These are phyloP conservation scores for Lizonia empirigonia DNA, from an alignment of 2,329 filamentous ascomycete species.

Conservation along the genomic window DNA sequence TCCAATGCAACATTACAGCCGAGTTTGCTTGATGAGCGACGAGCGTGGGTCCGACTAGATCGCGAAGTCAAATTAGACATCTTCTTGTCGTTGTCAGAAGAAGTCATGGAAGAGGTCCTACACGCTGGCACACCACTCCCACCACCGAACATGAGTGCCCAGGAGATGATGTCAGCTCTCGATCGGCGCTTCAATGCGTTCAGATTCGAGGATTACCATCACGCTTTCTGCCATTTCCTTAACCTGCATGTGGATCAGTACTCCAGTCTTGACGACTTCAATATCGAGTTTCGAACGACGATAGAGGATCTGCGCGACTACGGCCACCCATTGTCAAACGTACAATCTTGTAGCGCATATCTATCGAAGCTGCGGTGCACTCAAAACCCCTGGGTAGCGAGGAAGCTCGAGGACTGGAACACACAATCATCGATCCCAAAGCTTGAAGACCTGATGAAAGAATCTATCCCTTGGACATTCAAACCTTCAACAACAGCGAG, in stretches of 20 bases:
- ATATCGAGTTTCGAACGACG: constrained; percentile 40
- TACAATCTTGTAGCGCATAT: constrained; percentile 46
- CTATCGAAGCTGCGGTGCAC: constrained; percentile 47
- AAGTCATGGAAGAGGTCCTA: constrained; percentile 47
- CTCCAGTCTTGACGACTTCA: constrained; percentile 41
- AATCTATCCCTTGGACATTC: constrained; percentile 41
- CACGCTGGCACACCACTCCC: constrained; percentile 43
- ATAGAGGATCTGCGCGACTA: constrained; percentile 44
- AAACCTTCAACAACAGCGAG: constrained; percentile 35
- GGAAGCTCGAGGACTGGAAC: constrained; percentile 42
- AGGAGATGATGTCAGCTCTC: constrained; percentile 41
- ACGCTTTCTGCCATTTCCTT: constrained; percentile 46
- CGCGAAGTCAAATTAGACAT: constrained; percentile 46
- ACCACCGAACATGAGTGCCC: constrained; percentile 38
- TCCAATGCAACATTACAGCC: constrained; percentile 35
- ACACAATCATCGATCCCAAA: constrained; percentile 25
- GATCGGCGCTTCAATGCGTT: constrained; percentile 37
- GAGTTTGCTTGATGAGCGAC: constrained; percentile 41
- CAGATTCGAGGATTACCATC: constrained; percentile 45
- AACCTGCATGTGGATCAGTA: constrained; percentile 47
- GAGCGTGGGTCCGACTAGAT: constrained; percentile 44
- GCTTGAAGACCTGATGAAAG: constrained; percentile 37
- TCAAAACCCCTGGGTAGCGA: constrained; percentile 46
- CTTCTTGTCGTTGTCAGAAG: constrained; percentile 44
- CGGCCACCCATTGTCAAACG: constrained; percentile 41